Conservation (phyloP, 371 early-diverging fungal genomes). For the Lichtheimia ornata region DNA sequence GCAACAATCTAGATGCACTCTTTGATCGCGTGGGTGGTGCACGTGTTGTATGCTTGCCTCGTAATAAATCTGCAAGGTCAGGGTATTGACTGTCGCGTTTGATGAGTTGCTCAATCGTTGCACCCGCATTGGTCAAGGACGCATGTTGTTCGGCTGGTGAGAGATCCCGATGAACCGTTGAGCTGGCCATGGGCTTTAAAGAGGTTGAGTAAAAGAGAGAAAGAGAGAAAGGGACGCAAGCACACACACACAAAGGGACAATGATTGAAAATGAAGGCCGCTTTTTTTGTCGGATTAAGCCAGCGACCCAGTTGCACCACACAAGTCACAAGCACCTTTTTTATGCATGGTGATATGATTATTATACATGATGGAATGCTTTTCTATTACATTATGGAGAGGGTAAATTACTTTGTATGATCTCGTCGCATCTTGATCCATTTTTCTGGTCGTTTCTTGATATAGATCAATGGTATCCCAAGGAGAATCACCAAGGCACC, state of each 20-base stretch:
- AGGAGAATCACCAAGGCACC: constrained; percentile 16
- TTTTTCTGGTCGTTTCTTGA: constrained; percentile 4
- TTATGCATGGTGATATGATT: too few species aligned
- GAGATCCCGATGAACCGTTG: too few species aligned
- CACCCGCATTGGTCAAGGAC: constrained; percentile 25
- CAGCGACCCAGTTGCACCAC: too few species aligned
- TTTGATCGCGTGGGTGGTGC: neutral
- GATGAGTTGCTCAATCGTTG: constrained; percentile 44
- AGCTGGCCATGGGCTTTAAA: too few species aligned
- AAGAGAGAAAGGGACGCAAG: too few species aligned
- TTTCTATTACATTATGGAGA: too few species aligned
- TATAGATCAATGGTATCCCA: constrained; percentile 4
- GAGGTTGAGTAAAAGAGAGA: too few species aligned
- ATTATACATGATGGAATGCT: too few species aligned
- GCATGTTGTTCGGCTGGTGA: constrained; percentile 2
- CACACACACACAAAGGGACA: too few species aligned
- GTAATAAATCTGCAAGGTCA: constrained; percentile 48
- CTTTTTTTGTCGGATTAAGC: too few species aligned
- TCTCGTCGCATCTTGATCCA: neutral
- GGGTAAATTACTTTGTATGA: neutral
- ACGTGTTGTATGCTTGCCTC: constrained; percentile 17
- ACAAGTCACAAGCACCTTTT: too few species aligned
- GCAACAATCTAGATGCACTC: neutral
- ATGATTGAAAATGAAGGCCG: too few species aligned
- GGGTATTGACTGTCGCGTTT: constrained; percentile 47